Evolutionary conservation across 78 protist species (phyloP), one percentile per base, ranked within the genome.

Genomic region (Cavenderia fasciculata): DNA sequence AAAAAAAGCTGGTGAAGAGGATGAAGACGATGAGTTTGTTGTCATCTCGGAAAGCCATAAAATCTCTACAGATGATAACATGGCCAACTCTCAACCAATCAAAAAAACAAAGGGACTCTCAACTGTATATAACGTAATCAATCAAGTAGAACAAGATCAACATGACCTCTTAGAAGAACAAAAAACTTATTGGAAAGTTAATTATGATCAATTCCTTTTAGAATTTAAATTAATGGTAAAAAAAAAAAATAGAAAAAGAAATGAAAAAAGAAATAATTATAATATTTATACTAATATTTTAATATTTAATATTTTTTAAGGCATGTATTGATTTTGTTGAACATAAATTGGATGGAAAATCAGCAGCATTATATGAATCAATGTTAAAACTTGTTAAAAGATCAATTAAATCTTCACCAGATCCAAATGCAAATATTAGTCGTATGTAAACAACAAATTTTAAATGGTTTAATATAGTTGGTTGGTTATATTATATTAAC

Each of bases 311-410:
- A n/a, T n/a, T n/a, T n/a, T n/a, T n/a, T n/a, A 12, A 57, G 25
- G 69, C 90, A 51, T 82, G 90, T 43, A 68, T 56, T 68, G 90
- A 82, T 34, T 82, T 68, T 56, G 90, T 82, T 10, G 47, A 57
- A 3, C 36, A 51, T 41, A 82, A 82, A 51, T 49, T 66, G 18
- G 57, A 82, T 43, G 19, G 36, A 7, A 41, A 65, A 11, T 51
- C 78, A 23, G 90, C 77, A 27, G 33, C 44, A 23, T 19, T 82
- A 0, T 82, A 68, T 27, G 68, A 44, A 21, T 27, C 78, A 19
- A 82, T 82, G 90, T 36, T 82, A 27, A 82, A 68, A 11, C 56
- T 82, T 7, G 65, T 69, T 33, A 82, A 82, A 51, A 70, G 61
- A 41, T 65, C 90, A 29, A 46, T 82, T 36, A 59, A 63, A 38